Conservation (phyloP, 225 moss, liverwort and hornwort genomes). For the Asterella californica region DNA sequence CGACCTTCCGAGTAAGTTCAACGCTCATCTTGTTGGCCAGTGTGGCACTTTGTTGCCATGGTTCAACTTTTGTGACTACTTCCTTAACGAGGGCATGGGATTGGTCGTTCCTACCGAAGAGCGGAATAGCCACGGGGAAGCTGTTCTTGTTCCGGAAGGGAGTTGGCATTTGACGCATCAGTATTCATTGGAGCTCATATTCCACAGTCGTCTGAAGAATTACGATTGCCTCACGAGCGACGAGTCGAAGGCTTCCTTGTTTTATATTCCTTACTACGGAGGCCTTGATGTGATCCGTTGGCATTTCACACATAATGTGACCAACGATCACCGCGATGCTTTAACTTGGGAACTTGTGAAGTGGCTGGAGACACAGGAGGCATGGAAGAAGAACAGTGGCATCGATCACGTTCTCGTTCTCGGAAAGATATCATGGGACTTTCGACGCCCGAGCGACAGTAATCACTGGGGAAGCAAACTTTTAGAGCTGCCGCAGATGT, state of each 20-base stretch:
- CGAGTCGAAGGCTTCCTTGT: constrained; percentile 51
- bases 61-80: constrained; percentile 83
- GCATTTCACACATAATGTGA: constrained; percentile 73
- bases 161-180: constrained; percentile 83
- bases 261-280: constrained; percentile 89
- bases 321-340: constrained; percentile 61
- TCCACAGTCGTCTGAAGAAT: constrained; percentile 61
- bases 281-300: constrained; percentile 94
- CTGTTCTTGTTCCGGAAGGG: constrained; percentile 53
- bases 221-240: constrained; percentile 70
- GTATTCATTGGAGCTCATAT: constrained; percentile 79
- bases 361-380: constrained; percentile 70
- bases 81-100: constrained; percentile 69
- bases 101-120: constrained; percentile 36
- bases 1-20: constrained; percentile 72
- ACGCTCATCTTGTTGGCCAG: constrained; percentile 59
- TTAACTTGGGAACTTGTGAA: constrained; percentile 59
- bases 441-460: constrained; percentile 47
- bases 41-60: constrained; percentile 68
- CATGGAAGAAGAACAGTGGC: constrained; percentile 67
- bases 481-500: constrained; percentile 62
- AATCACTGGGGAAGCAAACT: constrained; percentile 78
- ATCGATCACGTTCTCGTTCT: constrained; percentile 75
- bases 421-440: constrained; percentile 94
- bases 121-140: constrained; percentile 38